phyloP scores from a whole-genome alignment of 2,329 filamentous ascomycete genomes.

The Aureobasidium subglaciale region DNA sequence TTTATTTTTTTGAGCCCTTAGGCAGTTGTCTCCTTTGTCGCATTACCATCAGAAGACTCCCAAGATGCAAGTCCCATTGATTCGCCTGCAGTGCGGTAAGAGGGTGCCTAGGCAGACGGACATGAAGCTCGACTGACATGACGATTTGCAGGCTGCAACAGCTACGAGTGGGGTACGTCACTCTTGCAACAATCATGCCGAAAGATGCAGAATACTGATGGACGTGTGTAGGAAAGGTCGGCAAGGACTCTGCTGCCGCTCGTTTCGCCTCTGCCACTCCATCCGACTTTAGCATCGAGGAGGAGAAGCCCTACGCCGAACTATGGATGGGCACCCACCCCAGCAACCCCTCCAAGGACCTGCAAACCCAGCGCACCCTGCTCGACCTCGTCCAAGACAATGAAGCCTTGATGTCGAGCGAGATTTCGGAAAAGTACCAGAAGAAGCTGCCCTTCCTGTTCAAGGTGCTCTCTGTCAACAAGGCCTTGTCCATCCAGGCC shows the following conservation, averaged over 20 bases:
- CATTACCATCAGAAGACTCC: neutral
- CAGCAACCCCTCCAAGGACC: conserved; percentile 86
- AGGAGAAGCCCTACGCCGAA: conserved; percentile 93
- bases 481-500: conserved; percentile 93
- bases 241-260: conserved; percentile 78
- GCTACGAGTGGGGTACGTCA: conserved; percentile 83
- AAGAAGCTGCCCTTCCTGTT: conserved; percentile 89
- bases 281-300: conserved; percentile 67
- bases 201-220: conserved; percentile 17
- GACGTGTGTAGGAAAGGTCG: conserved; percentile 64
- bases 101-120: conserved; percentile 27
- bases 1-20: neutral
- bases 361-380: conserved; percentile 74
- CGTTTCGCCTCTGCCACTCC: conserved; percentile 83
- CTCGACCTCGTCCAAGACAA: conserved; percentile 86
- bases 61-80: conserved; percentile 68
- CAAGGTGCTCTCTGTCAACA: conserved; percentile 94
- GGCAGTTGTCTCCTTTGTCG: neutral
- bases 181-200: neutral
- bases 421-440: conserved; percentile 68
- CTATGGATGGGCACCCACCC: conserved; percentile 99
- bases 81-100: conserved; percentile 71
- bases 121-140: conserved; percentile 15
- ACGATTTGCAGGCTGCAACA: conserved; percentile 72
- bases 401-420: conserved; percentile 66